These are phyloP conservation scores for Knoxia roxburghii DNA, from an alignment of 257 asterid species.

Conservation along the genomic window DNA sequence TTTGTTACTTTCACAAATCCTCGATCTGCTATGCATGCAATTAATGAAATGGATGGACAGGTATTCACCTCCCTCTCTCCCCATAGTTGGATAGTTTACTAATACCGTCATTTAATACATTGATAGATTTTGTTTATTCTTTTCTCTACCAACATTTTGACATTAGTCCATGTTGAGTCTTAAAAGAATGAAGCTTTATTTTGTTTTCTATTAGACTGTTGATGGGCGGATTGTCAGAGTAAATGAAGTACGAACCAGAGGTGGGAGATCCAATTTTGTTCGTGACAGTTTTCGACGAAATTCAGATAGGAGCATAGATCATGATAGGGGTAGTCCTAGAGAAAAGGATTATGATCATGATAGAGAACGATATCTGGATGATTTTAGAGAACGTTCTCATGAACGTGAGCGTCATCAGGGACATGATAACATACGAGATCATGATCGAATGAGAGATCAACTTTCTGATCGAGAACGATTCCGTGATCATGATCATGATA, in stretches of 20 bases:
- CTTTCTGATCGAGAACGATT: conserved; percentile 44
- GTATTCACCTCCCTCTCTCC: conserved; percentile 26
- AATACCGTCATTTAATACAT: background rate
- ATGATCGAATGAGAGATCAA: conserved; percentile 41
- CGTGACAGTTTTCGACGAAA: conserved; percentile 48
- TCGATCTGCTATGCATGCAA: conserved; percentile 71
- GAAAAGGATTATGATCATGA: conserved; percentile 42
- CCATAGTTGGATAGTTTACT: conserved; percentile 15
- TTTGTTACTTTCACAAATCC: conserved; percentile 74
- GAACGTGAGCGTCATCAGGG: conserved; percentile 44
- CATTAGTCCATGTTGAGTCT: background rate
- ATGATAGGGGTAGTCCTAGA: conserved; percentile 45
- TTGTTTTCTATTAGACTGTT: conserved; percentile 43
- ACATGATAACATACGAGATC: conserved; percentile 33
- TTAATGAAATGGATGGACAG: conserved; percentile 80
- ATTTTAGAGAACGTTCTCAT: conserved; percentile 43
- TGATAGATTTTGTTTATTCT: background rate
- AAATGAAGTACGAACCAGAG: conserved; percentile 64
- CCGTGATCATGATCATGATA: conserved; percentile 31
- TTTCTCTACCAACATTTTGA: background rate
- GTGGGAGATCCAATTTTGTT: conserved; percentile 48
- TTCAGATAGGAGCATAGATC: conserved; percentile 43
- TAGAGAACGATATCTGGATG: conserved; percentile 40
- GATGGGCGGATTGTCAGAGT: conserved; percentile 68
- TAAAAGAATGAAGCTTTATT: conserved; percentile 6